Conservation (phyloP, 192 early-diverging fungal species). For the Coemansia sp. region DNA sequence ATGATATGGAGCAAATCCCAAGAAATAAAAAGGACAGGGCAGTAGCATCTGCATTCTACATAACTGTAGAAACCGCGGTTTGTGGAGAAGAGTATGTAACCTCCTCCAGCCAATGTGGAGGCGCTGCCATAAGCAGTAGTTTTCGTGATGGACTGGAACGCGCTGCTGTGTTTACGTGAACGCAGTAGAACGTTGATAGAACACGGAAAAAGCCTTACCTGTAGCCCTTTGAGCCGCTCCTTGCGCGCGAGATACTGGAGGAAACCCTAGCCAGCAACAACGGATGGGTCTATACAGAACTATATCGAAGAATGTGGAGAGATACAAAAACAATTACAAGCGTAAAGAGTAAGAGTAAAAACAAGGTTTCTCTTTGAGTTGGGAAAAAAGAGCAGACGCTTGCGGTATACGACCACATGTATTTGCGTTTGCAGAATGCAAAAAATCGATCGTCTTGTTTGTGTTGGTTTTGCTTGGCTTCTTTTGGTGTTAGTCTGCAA, state of each 20-base stretch:
- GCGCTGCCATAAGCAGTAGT: not conserved
- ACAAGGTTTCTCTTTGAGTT: not conserved
- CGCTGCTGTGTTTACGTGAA: not conserved
- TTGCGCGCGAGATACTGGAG: not conserved
- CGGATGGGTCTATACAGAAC: not conserved
- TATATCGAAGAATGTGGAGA: not conserved
- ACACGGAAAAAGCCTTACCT: not conserved
- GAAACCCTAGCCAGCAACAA: not conserved
- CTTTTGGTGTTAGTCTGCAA: not conserved
- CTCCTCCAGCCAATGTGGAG: not conserved
- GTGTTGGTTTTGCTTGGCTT: not conserved
- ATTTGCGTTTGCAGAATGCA: not conserved
- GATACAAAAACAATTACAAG: not conserved
- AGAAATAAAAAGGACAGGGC: not conserved
- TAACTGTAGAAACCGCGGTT: not conserved
- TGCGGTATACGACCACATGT: not conserved
- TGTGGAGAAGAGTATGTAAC: not conserved
- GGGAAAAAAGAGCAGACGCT: not conserved
- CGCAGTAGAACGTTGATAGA: not conserved
- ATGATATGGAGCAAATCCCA: not conserved
- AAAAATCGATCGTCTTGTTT: not conserved
- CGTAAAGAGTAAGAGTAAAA: not conserved
- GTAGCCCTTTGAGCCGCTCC: not conserved
- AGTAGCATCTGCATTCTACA: not conserved
- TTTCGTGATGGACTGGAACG: not conserved